A percentile compares a stretch with the other conserved stretches of the same genome.
phyloP scores from a whole-genome alignment of 2,329 filamentous ascomycete species.

The Pseudocercospora cruenta region DNA sequence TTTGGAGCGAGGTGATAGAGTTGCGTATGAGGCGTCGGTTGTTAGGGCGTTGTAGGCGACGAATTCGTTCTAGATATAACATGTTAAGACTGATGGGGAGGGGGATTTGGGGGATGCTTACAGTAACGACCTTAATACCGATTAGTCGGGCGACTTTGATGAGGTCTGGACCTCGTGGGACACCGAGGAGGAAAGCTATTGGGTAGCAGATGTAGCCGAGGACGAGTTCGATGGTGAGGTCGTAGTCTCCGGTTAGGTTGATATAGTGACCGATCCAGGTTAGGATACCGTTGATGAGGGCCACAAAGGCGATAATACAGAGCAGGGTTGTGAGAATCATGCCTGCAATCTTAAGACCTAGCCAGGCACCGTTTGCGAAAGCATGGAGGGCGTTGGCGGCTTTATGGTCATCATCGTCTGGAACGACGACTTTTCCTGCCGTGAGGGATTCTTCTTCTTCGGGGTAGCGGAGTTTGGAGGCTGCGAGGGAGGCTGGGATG shows the following conservation, averaged over 20 bases:
- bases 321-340: conserved; percentile 81
- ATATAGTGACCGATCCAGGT: conserved; percentile 84
- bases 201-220: conserved; percentile 79
- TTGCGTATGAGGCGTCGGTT: conserved; percentile 55
- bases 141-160: conserved; percentile 77
- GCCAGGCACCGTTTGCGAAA: conserved; percentile 81
- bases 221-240: conserved; percentile 75
- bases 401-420: conserved; percentile 72
- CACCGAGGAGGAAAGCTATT: conserved; percentile 78
- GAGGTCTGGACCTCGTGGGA: conserved; percentile 63
- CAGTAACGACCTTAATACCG: conserved; percentile 78
- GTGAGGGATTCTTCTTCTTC: conserved; percentile 87
- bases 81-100: background rate
- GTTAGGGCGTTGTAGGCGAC: conserved; percentile 68
- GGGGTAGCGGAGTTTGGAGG: conserved; percentile 87
- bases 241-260: conserved; percentile 67
- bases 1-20: conserved; percentile 69
- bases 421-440: conserved; percentile 77
- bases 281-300: conserved; percentile 73
- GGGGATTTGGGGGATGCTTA: background rate
- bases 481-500: conserved; percentile 85
- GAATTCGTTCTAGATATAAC: conserved; percentile 66
- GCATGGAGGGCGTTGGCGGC: conserved; percentile 83
- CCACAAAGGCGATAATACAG: conserved; percentile 79
- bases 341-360: conserved; percentile 82